Percentiles rank a stretch among this genome's conserved stretches.
These are phyloP conservation scores for Alisma plantagoaquatica DNA, from an alignment of 106 monocot species.

Conservation along the genomic window DNA sequence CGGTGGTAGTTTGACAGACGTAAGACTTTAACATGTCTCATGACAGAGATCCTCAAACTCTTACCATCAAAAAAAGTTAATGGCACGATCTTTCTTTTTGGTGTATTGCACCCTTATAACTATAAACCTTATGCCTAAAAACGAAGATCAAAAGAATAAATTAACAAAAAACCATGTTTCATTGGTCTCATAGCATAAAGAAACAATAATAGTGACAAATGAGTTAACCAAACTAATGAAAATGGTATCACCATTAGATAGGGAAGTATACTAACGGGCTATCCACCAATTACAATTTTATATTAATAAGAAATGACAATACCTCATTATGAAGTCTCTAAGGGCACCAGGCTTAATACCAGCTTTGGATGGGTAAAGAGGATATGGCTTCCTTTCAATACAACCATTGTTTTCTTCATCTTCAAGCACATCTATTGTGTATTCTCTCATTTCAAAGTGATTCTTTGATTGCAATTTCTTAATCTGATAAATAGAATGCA, in stretches of 20 bases:
- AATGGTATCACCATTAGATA: no score
- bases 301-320: no score
- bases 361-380: slow-evolving; percentile 83
- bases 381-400: slow-evolving; percentile 57
- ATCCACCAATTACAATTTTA: neutral
- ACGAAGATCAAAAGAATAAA: neutral
- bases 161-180: neutral
- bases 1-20: no score
- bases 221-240: no score
- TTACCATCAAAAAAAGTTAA: no score
- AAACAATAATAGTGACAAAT: neutral
- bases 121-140: no score
- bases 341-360: slow-evolving; percentile 58
- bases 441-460: slow-evolving; percentile 87
- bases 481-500: no score
- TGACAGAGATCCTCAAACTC: no score
- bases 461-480: slow-evolving; percentile 42
- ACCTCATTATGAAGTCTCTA: slow-evolving; percentile 70
- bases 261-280: neutral
- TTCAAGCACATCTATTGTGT: slow-evolving; percentile 61
- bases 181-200: neutral
- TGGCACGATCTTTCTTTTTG: no score
- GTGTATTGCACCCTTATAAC: no score
- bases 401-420: slow-evolving; percentile 34
- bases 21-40: no score